Conservation (phyloP, 78 protist species). For the Tieghemostelium lacteum region DNA sequence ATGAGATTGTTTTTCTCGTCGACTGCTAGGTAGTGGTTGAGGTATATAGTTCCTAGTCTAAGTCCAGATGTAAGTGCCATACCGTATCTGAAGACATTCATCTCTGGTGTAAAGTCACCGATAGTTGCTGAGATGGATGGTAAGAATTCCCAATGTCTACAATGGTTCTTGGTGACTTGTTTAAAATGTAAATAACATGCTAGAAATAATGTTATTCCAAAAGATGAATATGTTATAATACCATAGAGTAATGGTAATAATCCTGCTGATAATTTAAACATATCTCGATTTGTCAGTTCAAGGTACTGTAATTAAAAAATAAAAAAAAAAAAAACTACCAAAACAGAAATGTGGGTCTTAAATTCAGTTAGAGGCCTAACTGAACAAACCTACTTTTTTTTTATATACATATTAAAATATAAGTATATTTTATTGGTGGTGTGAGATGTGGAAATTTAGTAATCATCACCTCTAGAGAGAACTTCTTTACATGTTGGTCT, state of each 20-base stretch:
- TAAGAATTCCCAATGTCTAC: conserved; percentile 47
- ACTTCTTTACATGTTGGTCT: conserved; percentile 97
- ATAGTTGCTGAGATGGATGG: conserved; percentile 69
- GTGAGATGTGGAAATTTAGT: no score
- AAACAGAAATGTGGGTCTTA: no score
- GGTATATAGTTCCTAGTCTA: conserved; percentile 61
- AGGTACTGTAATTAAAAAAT: no score
- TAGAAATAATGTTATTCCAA: conserved; percentile 29
- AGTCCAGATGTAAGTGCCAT: conserved; percentile 71
- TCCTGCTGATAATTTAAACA: conserved; percentile 56
- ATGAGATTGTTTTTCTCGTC: conserved; percentile 33
- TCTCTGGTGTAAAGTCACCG: conserved; percentile 77
- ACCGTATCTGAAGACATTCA: conserved; percentile 71
- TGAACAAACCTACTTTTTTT: no score
- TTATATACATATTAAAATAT: no score
- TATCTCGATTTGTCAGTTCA: no score
- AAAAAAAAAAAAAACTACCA: no score
- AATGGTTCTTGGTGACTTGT: conserved; percentile 47
- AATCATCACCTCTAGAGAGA: conserved; percentile 96
- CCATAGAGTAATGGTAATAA: conserved; percentile 67
- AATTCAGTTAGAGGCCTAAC: no score
- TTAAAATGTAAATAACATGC: conserved; percentile 67
- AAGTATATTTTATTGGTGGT: no score
- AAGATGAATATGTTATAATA: conserved; percentile 51
- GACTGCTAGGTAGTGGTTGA: conserved; percentile 32